Base-by-base conservation (phyloP, 495 filamentous ascomycete species). In the Penicillium malachiteum region DNA sequence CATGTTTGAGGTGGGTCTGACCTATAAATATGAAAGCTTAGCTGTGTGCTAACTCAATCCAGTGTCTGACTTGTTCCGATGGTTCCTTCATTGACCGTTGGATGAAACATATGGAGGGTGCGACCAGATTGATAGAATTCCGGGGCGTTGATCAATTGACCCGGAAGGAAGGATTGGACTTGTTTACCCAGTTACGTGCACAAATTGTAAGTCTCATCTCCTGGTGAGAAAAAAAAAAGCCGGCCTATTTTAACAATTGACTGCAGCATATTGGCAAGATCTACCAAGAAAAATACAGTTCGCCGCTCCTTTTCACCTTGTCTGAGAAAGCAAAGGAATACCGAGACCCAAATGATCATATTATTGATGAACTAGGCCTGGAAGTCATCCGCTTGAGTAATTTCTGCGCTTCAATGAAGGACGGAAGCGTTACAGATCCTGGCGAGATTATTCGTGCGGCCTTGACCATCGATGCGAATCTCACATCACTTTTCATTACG, bases 51-150 rank as follows among this genome's bases (percentile, higher is more conserved):
- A 21, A 18, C 30, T 4, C 5, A 31, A 21, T 1, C 9, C 7
- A 61, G 54, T 32, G 57, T 21, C 49, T 57, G 13, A 54, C 58
- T 5, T 57, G 58, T 30, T 57, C 42, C 14, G 54, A 61, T 47
- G 50, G 48, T 6, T 57, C 33, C 1, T 57, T 57, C 31, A 51
- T 55, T 17, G 55, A 52, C 7, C 59, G 59, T 5, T 62, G 59
- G 59, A 56, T 58, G 35, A 58, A 58, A 30, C 59, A 62, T 33
- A 52, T 62, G 48, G 55, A 62, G 13, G 59, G 59, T 5, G 59
- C 55, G 3, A 38, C 41, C 4, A 40, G 48, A 11, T 26, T 62
- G 8, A 55, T 62, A 33, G 59, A 62, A 18, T 35, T 48, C n/a
- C 55, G 59, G 30, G 59, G 55, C 9, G 11, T 14, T 9, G 46